Conservation (phyloP, 228 moss, liverwort and hornwort species). For the Sphagnum magellanicum region DNA sequence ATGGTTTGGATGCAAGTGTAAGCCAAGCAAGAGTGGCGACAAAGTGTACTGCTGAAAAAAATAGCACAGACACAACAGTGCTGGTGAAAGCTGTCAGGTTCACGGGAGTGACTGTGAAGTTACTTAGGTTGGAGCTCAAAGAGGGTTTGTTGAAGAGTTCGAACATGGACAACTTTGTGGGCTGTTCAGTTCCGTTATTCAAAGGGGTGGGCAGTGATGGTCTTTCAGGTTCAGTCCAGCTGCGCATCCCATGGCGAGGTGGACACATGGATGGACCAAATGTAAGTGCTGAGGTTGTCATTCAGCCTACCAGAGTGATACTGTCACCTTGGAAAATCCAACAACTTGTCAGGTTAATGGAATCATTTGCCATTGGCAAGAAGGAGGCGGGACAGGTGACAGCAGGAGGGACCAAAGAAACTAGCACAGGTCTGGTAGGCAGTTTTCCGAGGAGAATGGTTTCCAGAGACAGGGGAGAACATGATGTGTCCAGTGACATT, state of each 20-base stretch:
- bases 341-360: conserved; percentile 46
- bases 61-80: conserved; percentile 34
- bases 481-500: conserved; percentile 38
- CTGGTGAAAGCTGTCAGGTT: conserved; percentile 79
- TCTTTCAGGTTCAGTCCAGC: conserved; percentile 66
- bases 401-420: conserved; percentile 9
- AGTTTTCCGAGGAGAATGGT: conserved; percentile 39
- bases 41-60: conserved; percentile 15
- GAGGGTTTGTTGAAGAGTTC: conserved; percentile 24
- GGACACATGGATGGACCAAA: conserved; percentile 82
- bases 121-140: no score
- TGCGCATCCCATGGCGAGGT: conserved; percentile 86
- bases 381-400: conserved; percentile 37
- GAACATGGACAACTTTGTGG: conserved; percentile 20
- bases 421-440: conserved; percentile 15
- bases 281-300: conserved; percentile 70
- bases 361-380: conserved; percentile 54
- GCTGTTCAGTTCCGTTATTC: conserved; percentile 55
- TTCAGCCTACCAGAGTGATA: conserved; percentile 55
- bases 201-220: conserved; percentile 67
- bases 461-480: conserved; percentile 35
- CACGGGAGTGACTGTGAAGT: conserved; percentile 59
- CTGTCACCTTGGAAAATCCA: conserved; percentile 67
- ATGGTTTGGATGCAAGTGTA: conserved; percentile 65
- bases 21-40: conserved; percentile 17